Evolutionary conservation across 169 alveolate genomes (phyloP).

Genomic region (Plasmodium malariae): DNA sequence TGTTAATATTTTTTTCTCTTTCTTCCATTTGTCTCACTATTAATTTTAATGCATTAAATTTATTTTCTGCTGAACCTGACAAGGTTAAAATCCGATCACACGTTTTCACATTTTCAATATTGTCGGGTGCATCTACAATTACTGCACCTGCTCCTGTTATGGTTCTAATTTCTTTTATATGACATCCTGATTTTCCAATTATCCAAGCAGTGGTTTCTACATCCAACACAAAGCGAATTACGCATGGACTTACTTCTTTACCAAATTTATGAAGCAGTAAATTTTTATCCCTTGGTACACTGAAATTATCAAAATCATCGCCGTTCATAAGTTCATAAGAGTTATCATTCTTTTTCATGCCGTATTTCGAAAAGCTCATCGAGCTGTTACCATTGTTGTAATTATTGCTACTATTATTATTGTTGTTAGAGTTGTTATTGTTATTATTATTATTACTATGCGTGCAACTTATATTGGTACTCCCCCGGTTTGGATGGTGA

Average conservation of each 20-base stretch:
- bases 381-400: not conserved
- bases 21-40: constrained; percentile 75
- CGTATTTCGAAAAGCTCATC: not conserved
- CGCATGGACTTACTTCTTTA: constrained; percentile 60
- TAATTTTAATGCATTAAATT: constrained; percentile 68
- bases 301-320: constrained; percentile 42
- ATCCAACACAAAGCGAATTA: constrained; percentile 63
- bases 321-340: not conserved
- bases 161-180: constrained; percentile 64
- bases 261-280: constrained; percentile 43
- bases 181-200: constrained; percentile 70
- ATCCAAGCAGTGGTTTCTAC: constrained; percentile 76
- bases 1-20: constrained; percentile 68
- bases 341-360: constrained; percentile 57
- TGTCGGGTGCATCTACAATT: constrained; percentile 69
- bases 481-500: not conserved
- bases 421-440: not conserved
- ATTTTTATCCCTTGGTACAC: constrained; percentile 56
- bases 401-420: not conserved
- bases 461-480: not conserved
- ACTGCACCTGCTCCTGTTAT: constrained; percentile 77
- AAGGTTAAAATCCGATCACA: constrained; percentile 72
- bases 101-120: constrained; percentile 68
- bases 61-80: constrained; percentile 73
- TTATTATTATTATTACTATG: not conserved